phyloP scores from a whole-genome alignment of 2,329 filamentous ascomycete species.

The Fusarium pseudoanthophilum region DNA sequence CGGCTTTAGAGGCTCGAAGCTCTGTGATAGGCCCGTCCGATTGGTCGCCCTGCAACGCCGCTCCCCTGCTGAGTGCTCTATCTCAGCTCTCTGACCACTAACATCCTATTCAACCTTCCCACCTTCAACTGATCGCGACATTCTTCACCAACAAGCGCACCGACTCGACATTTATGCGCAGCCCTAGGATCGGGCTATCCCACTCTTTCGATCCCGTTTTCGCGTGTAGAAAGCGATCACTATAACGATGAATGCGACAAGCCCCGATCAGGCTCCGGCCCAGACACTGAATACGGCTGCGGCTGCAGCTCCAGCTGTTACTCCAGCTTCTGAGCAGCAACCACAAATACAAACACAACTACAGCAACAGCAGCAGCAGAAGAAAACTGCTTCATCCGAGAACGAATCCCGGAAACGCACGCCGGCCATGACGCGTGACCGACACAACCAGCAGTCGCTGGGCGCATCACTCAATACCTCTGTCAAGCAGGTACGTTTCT shows the following conservation, averaged over 20 bases:
- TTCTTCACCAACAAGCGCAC: slow-evolving; percentile 23
- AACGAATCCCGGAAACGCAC: slow-evolving; percentile 42
- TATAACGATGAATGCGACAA: slow-evolving; percentile 44
- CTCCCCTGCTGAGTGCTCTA: slow-evolving; percentile 18
- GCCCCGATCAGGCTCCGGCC: slow-evolving; percentile 30
- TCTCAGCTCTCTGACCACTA: slow-evolving; percentile 39
- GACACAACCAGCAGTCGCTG: slow-evolving; percentile 72
- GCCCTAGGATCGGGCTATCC: slow-evolving; percentile 5
- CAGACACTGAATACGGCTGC: slow-evolving; percentile 28
- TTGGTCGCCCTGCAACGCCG: slow-evolving; percentile 31
- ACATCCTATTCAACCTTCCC: slow-evolving; percentile 33
- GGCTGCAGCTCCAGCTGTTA: slow-evolving; percentile 18
- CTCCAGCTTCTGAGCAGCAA: slow-evolving; percentile 21
- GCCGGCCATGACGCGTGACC: slow-evolving; percentile 57
- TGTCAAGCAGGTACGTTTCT: slow-evolving; percentile 72
- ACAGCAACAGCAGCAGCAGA: slow-evolving; percentile 21
- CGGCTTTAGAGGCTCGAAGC: slow-evolving; percentile 31
- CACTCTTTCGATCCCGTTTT: slow-evolving; percentile 21
- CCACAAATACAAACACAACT: slow-evolving; percentile 16
- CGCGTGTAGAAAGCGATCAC: slow-evolving; percentile 25
- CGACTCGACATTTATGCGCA: slow-evolving; percentile 35
- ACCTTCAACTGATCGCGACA: slow-evolving; percentile 31
- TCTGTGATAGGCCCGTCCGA: slow-evolving; percentile 14
- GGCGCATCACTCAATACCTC: slow-evolving; percentile 70
- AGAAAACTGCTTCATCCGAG: slow-evolving; percentile 33